A percentile compares a stretch with the other conserved stretches of the same genome.
phyloP scores from a whole-genome alignment of 1,284 basidiomycete species.

The Ganoderma lingzhi region DNA sequence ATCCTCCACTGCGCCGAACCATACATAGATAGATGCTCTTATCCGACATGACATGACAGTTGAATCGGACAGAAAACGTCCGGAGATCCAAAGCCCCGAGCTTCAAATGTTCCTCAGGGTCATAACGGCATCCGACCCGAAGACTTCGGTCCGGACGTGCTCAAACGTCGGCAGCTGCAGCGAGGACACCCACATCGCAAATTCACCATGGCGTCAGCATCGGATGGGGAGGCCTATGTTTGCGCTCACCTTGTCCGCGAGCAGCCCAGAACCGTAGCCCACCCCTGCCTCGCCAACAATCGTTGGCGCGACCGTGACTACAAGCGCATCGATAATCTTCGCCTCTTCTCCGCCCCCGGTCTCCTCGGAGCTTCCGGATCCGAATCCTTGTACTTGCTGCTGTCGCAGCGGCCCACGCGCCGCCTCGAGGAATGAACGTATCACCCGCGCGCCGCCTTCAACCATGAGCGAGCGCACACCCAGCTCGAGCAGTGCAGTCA shows the following conservation, averaged over 20 bases:
- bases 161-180: conserved; percentile 38
- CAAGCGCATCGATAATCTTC: conserved; percentile 67
- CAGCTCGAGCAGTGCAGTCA: conserved; percentile 57
- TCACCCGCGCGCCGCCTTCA: conserved; percentile 91
- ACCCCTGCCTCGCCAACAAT: conserved; percentile 82
- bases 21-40: background rate
- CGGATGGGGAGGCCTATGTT: background rate
- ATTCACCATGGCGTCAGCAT: background rate
- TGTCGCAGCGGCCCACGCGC: conserved; percentile 21
- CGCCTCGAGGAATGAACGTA: conserved; percentile 76
- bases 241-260: conserved; percentile 32
- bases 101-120: conserved; percentile 31
- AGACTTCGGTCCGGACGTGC: conserved; percentile 40
- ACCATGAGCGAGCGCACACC: conserved; percentile 89
- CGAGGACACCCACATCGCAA: background rate
- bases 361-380: conserved; percentile 21
- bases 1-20: conserved; percentile 25
- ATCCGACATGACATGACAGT: background rate
- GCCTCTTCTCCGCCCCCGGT: background rate
- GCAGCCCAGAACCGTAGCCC: conserved; percentile 52
- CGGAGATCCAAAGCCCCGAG: conserved; percentile 4
- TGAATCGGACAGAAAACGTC: background rate
- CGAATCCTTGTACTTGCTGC: conserved; percentile 1
- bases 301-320: conserved; percentile 86
- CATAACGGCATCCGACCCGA: conserved; percentile 42